A percentile compares a stretch with the other conserved stretches of the same genome.
Conservation (phyloP, 805 yeast species). For the Cyberlindnera xylosilytica region DNA sequence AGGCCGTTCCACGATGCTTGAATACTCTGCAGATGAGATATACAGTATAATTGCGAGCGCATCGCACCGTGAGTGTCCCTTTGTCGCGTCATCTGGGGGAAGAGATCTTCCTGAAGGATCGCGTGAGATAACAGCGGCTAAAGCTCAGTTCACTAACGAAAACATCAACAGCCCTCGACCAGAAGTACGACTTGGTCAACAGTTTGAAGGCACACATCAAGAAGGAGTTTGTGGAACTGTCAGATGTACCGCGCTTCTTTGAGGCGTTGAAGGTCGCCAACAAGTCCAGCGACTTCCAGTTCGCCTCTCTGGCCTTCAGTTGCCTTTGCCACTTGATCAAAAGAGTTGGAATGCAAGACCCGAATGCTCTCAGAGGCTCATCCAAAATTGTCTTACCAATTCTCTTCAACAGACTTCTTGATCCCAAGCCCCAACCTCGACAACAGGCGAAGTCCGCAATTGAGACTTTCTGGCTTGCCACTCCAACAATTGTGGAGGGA, state of each 20-base stretch:
- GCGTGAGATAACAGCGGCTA: conserved; percentile 1
- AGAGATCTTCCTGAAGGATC: background rate
- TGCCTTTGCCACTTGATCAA: conserved; percentile 55
- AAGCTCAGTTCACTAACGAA: background rate
- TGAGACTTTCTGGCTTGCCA: conserved; percentile 53
- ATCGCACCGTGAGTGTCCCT: background rate
- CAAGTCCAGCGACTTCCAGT: conserved; percentile 35
- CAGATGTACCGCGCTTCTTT: conserved; percentile 46
- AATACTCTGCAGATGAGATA: conserved; percentile 1
- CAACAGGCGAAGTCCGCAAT: conserved; percentile 49
- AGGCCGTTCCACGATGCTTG: background rate
- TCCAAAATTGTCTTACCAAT: conserved; percentile 48
- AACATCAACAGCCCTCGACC: conserved; percentile 15
- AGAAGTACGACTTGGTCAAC: conserved; percentile 19
- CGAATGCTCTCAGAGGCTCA: conserved; percentile 38
- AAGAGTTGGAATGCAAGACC: conserved; percentile 56
- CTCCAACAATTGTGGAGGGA: conserved; percentile 45
- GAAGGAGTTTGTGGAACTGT: conserved; percentile 49
- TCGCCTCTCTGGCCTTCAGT: conserved; percentile 44
- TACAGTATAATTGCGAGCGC: background rate
- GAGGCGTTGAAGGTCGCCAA: conserved; percentile 47
- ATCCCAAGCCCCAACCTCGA: conserved; percentile 34
- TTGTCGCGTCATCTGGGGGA: background rate
- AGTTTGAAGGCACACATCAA: conserved; percentile 53
- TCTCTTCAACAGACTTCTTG: conserved; percentile 44